These are phyloP conservation scores for Trichoderma sp. DNA, from an alignment of 2,329 filamentous ascomycete genomes.

Conservation along the genomic window DNA sequence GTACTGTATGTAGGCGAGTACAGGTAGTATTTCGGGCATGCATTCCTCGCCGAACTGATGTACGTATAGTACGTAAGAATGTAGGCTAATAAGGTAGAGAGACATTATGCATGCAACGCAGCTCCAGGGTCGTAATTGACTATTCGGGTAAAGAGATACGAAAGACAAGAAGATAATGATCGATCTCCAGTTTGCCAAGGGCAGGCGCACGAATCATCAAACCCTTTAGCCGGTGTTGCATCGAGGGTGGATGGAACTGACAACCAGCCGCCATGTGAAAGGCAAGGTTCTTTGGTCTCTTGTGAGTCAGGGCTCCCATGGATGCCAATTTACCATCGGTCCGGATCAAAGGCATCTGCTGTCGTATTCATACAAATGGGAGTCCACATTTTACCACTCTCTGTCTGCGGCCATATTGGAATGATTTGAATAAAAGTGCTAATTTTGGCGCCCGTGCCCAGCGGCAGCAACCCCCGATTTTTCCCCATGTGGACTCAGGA, in stretches of 20 bases:
- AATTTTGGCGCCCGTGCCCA: neutral
- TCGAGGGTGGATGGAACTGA: neutral
- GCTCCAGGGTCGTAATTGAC: neutral
- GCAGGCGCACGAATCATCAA: neutral
- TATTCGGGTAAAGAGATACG: neutral
- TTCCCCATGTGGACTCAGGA: neutral
- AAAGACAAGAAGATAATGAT: neutral
- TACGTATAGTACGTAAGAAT: neutral
- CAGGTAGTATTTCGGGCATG: neutral
- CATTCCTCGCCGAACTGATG: neutral
- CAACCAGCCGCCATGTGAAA: conserved; percentile 1
- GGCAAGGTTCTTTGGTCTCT: conserved; percentile 7
- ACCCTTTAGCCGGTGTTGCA: neutral
- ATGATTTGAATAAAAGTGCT: neutral
- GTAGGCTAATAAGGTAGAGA: neutral
- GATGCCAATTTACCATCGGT: conserved; percentile 2
- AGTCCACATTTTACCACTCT: neutral
- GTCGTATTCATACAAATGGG: neutral
- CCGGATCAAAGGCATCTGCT: conserved; percentile 4
- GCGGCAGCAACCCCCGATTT: neutral
- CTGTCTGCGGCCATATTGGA: neutral
- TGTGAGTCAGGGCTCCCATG: neutral
- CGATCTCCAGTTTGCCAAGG: conserved; percentile 3
- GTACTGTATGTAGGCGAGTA: neutral
- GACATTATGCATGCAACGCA: neutral